Evolutionary conservation across 2,329 filamentous ascomycete species (phyloP).

Genomic region (Teratosphaeria pseudoeucalypti): DNA sequence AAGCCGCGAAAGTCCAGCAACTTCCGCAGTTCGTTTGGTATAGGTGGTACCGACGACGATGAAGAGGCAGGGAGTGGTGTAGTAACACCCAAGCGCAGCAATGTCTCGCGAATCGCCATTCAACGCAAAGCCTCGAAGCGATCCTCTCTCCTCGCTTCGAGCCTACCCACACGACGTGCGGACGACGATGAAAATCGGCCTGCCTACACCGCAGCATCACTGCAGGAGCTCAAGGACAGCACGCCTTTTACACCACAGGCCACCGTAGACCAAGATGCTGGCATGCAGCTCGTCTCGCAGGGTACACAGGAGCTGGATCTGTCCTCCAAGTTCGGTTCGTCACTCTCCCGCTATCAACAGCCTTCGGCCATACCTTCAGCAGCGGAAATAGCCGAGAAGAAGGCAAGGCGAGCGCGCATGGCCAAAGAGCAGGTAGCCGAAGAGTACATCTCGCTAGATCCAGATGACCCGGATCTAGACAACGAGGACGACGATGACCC

Average conservation of each 20-base stretch:
- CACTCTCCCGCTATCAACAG: conserved; percentile 26
- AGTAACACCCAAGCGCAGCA: conserved; percentile 52
- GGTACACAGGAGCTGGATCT: conserved; percentile 35
- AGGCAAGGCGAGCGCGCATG: conserved; percentile 72
- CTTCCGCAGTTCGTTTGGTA: conserved; percentile 67
- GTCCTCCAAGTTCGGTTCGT: conserved; percentile 47
- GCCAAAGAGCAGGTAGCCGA: conserved; percentile 51
- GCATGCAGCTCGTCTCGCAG: conserved; percentile 36
- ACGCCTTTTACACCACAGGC: conserved; percentile 69
- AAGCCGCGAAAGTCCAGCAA: conserved; percentile 61
- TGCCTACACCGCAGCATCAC: conserved; percentile 74
- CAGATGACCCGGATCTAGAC: conserved; percentile 40
- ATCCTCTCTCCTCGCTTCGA: conserved; percentile 35
- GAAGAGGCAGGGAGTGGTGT: conserved; percentile 43
- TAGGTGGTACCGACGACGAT: conserved; percentile 43
- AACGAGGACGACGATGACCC: conserved; percentile 32
- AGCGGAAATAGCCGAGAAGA: conserved; percentile 81
- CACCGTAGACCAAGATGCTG: conserved; percentile 17
- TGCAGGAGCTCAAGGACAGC: conserved; percentile 74
- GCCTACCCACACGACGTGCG: conserved; percentile 39
- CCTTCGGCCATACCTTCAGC: conserved; percentile 59
- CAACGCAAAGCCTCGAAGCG: conserved; percentile 56
- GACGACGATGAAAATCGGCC: conserved; percentile 58
- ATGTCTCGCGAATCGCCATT: conserved; percentile 51
- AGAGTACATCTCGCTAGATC: conserved; percentile 56